These are phyloP conservation scores for Endocladia muricata DNA, from an alignment of 31 red algal species.

Conservation along the genomic window DNA sequence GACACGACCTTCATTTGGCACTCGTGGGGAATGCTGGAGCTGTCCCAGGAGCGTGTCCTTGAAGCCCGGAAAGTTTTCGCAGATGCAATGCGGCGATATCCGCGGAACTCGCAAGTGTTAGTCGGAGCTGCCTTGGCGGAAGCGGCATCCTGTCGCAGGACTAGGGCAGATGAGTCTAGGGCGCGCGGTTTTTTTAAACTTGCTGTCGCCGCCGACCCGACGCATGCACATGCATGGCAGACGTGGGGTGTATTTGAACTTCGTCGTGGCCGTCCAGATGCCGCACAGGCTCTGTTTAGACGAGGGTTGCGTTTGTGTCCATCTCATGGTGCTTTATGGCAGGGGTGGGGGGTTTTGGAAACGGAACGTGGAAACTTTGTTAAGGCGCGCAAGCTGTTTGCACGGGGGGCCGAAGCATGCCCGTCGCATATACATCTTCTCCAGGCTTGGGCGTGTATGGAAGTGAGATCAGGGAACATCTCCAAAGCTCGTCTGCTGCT, in stretches of 20 bases:
- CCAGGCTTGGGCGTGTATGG: slow-evolving; percentile 90
- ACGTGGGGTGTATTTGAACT: slow-evolving; percentile 97
- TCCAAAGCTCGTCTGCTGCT: slow-evolving; percentile 63
- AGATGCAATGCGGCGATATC: slow-evolving; percentile 74
- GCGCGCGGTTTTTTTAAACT: slow-evolving; percentile 72
- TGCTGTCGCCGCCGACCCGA: slow-evolving; percentile 76
- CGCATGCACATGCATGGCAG: slow-evolving; percentile 96
- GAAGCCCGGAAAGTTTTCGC: slow-evolving; percentile 64
- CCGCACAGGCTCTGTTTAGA: slow-evolving; percentile 74
- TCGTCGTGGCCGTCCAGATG: slow-evolving; percentile 50
- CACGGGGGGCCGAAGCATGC: slow-evolving; percentile 40
- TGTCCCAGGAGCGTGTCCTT: slow-evolving; percentile 30
- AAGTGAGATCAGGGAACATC: slow-evolving; percentile 70
- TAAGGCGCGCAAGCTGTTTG: slow-evolving; percentile 75
- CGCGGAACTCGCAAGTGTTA: slow-evolving; percentile 73
- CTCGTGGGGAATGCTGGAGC: slow-evolving; percentile 86
- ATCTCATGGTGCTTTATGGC: slow-evolving; percentile 86
- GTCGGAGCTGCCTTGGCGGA: slow-evolving; percentile 85
- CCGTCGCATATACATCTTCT: slow-evolving; percentile 74
- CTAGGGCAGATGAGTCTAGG: slow-evolving; percentile 10
- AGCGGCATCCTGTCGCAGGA: slow-evolving; percentile 37
- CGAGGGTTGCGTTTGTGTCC: slow-evolving; percentile 77
- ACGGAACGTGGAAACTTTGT: slow-evolving; percentile 41
- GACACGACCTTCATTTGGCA: slow-evolving; percentile 89
- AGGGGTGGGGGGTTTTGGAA: slow-evolving; percentile 90